Evolutionary conservation across 495 filamentous ascomycete species (phyloP), one percentile per base, ranked within the genome.

Genomic region (Haplographium delicatum): DNA sequence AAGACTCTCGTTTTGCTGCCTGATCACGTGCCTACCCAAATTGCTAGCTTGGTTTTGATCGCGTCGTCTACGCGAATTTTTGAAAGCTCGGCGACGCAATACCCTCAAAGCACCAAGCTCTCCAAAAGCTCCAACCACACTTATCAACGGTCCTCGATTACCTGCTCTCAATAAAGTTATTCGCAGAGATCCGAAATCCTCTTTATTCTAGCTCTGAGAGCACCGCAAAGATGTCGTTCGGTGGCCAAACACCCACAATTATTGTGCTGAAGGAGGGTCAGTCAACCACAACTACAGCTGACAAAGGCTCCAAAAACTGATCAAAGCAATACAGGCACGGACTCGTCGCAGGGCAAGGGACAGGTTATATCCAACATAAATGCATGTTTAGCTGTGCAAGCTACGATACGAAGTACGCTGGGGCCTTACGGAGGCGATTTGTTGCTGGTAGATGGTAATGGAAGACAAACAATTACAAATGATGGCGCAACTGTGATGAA

Each of bases 401-500:
- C 86, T 31, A 96, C 93, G 50, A 88, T 98, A 67, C 88, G 91
- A 73, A 87, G 84, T 63, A 98, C 93, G 11, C 74, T 98, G 37
- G 93, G 93, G n/a, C 93, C 93, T 8, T 98, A 97, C 69, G 93
- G 93, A 62, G 93, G 93, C 54, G 93, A 98, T 70, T 73, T 98
- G 63, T 76, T 98, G 61, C 79, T 98, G 66, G 93, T 98, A 50
- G 94, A 98, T 69, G 81, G 78, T 62, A 96, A 96, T 75, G 93
- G 93, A 65, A 85, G 68, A 66, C 89, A 95, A 72, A 98, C 93
- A 56, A 96, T 98, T 62, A 98, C 93, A 41, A 98, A 98, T 68
- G 93, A 98, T 79, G 93, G 93, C 63, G 93, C 93, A 35, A 98
- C 93, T 19, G 93, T 97, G 35, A 98, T 98, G 93, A 96, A 96